phyloP scores from a whole-genome alignment of 768 basidiomycete species.

The Tylopilus balloui region DNA sequence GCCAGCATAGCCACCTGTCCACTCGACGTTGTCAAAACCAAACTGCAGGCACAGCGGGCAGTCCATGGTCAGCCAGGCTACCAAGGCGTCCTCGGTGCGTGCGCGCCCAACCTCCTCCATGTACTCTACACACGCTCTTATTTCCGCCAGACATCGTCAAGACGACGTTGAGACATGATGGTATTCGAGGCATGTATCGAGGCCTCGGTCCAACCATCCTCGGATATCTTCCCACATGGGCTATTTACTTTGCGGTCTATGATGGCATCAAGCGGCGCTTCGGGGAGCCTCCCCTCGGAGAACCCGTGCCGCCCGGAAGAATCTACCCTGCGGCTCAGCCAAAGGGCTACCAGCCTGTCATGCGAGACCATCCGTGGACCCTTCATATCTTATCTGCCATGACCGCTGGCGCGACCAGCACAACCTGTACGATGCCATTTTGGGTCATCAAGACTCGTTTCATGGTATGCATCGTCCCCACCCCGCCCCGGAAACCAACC shows the following conservation, averaged over 20 bases:
- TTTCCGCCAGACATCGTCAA: constrained; percentile 45
- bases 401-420: constrained; percentile 90
- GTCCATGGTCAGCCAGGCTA: constrained; percentile 68
- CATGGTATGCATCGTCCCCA: constrained; percentile 61
- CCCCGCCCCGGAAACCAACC: neutral
- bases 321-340: constrained; percentile 80
- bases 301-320: constrained; percentile 35
- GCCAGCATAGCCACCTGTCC: constrained; percentile 94
- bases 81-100: constrained; percentile 69
- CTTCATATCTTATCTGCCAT: constrained; percentile 93
- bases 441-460: constrained; percentile 99
- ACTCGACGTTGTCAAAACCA: constrained; percentile 96
- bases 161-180: constrained; percentile 58
- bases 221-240: constrained; percentile 98
- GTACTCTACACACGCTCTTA: constrained; percentile 16
- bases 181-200: constrained; percentile 87
- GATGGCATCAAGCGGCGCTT: constrained; percentile 88
- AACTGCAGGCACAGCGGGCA: constrained; percentile 87
- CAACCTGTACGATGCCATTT: constrained; percentile 89
- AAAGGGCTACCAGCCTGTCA: constrained; percentile 79
- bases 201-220: constrained; percentile 96
- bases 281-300: constrained; percentile 58
- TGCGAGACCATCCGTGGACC: constrained; percentile 79
- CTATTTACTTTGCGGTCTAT: constrained; percentile 97
- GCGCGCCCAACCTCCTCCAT: constrained; percentile 1